Evolutionary conservation across 2,329 filamentous ascomycete species (phyloP).

Genomic region (Talaromyces sp.): DNA sequence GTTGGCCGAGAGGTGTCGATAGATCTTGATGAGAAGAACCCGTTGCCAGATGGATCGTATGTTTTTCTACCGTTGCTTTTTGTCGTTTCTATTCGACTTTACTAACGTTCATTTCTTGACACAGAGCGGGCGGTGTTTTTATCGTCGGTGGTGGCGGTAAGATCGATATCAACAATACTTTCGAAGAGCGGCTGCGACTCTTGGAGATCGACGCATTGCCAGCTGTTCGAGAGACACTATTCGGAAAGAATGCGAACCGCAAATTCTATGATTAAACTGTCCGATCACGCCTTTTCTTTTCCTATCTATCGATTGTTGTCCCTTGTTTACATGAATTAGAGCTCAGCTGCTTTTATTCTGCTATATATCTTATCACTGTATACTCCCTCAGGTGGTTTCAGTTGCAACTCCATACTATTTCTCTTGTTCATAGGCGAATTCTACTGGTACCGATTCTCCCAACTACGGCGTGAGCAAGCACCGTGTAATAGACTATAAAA

Average conservation of each 20-base stretch:
- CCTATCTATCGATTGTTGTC: neutral
- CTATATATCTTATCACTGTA: slow-evolving; percentile 4
- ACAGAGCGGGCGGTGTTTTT: slow-evolving; percentile 73
- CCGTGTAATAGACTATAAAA: neutral
- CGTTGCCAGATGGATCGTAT: slow-evolving; percentile 77
- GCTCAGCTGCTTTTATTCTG: slow-evolving; percentile 3
- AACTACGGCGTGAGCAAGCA: neutral
- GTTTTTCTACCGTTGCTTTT: slow-evolving; percentile 36
- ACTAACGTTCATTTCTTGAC: slow-evolving; percentile 15
- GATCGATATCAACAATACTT: slow-evolving; percentile 98
- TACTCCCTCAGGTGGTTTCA: slow-evolving; percentile 4
- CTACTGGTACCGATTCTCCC: neutral
- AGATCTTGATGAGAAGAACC: slow-evolving; percentile 70
- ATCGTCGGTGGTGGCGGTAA: slow-evolving; percentile 81
- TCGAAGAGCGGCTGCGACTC: slow-evolving; percentile 82
- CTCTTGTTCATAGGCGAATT: slow-evolving; percentile 5
- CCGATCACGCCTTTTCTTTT: neutral
- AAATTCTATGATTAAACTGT: slow-evolving; percentile 78
- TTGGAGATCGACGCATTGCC: slow-evolving; percentile 82
- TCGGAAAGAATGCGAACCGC: slow-evolving; percentile 91
- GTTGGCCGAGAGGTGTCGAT: slow-evolving; percentile 64
- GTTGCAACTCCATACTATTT: slow-evolving; percentile 6
- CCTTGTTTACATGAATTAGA: neutral
- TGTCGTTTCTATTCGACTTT: neutral
- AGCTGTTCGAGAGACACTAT: slow-evolving; percentile 75